phyloP scores from a whole-genome alignment of 805 yeast genomes.

The Candida ficus region DNA sequence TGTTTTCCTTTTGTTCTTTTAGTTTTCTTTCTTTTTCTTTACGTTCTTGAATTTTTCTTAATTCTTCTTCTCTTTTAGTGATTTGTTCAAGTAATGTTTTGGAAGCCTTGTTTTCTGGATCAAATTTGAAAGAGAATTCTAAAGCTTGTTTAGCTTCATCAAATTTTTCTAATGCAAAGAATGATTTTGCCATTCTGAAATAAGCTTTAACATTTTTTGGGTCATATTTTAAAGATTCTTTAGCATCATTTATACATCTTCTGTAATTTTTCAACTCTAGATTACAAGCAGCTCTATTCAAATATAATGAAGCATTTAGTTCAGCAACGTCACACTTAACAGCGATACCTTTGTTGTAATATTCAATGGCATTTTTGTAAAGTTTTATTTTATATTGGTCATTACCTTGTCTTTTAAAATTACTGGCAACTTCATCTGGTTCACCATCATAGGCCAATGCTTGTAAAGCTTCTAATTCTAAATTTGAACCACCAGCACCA shows the following conservation, averaged over 20 bases:
- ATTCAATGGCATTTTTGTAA: conserved; percentile 71
- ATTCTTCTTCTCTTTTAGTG: conserved; percentile 30
- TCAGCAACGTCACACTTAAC: conserved; percentile 53
- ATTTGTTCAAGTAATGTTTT: conserved; percentile 39
- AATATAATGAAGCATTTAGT: conserved; percentile 57
- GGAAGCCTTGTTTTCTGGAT: conserved; percentile 54
- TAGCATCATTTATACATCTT: conserved; percentile 81
- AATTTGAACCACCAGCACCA: conserved; percentile 70
- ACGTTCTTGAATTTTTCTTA: conserved; percentile 27
- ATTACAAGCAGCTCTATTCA: conserved; percentile 90
- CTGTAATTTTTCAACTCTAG: conserved; percentile 81
- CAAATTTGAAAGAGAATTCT: conserved; percentile 59
- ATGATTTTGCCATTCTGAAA: conserved; percentile 80
- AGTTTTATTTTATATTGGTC: conserved; percentile 71
- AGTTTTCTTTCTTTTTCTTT: conserved; percentile 31
- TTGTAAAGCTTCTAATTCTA: conserved; percentile 78
- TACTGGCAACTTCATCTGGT: conserved; percentile 84
- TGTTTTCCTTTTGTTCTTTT: conserved; percentile 35
- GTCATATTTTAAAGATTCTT: conserved; percentile 57
- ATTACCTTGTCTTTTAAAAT: conserved; percentile 91
- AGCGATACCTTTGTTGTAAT: conserved; percentile 75
- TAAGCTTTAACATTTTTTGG: conserved; percentile 78
- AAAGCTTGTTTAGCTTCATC: conserved; percentile 71
- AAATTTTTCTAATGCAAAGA: conserved; percentile 55
- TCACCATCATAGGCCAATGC: conserved; percentile 95